Conservation (phyloP, 2,329 filamentous ascomycete species). For the Alternaria rosae region DNA sequence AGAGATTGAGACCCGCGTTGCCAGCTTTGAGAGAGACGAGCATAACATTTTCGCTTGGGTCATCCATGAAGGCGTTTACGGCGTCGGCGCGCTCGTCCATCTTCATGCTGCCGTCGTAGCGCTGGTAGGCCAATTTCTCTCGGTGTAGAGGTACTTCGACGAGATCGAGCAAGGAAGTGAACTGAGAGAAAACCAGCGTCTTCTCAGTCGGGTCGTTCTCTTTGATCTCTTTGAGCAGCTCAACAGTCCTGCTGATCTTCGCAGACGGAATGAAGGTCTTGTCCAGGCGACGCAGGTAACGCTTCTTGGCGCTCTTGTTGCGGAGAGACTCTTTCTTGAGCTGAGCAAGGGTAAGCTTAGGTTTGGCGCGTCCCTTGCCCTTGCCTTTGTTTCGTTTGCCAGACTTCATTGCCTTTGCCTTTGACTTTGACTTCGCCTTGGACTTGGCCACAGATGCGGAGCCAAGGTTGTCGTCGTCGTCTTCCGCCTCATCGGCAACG, state of each 20-base stretch:
- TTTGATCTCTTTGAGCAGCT: slow-evolving; percentile 65
- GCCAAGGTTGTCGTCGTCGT: slow-evolving; percentile 13
- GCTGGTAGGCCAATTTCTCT: slow-evolving; percentile 66
- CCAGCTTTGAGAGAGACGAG: slow-evolving; percentile 81
- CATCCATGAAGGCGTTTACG: slow-evolving; percentile 71
- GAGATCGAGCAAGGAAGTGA: slow-evolving; percentile 79
- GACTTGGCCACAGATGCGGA: slow-evolving; percentile 24
- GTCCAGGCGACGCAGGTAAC: slow-evolving; percentile 73
- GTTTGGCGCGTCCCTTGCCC: slow-evolving; percentile 48
- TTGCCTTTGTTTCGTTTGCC: slow-evolving; percentile 53
- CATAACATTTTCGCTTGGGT: slow-evolving; percentile 70
- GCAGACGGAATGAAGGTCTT: slow-evolving; percentile 76
- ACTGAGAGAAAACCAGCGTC: slow-evolving; percentile 83
- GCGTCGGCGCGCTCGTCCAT: slow-evolving; percentile 70
- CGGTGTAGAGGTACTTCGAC: slow-evolving; percentile 74
- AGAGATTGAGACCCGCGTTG: slow-evolving; percentile 86
- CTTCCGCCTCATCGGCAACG: slow-evolving; percentile 51
- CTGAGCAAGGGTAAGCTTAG: slow-evolving; percentile 63
- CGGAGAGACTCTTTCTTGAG: slow-evolving; percentile 72
- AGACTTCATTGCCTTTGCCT: slow-evolving; percentile 32
- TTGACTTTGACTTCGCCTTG: slow-evolving; percentile 36
- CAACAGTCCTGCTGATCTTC: slow-evolving; percentile 74
- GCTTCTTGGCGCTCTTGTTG: slow-evolving; percentile 69
- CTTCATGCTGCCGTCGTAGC: slow-evolving; percentile 81
- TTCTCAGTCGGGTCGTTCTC: slow-evolving; percentile 68